Evolutionary conservation across 2,329 filamentous ascomycete species (phyloP).

Genomic region (Alternaria arborescens): DNA sequence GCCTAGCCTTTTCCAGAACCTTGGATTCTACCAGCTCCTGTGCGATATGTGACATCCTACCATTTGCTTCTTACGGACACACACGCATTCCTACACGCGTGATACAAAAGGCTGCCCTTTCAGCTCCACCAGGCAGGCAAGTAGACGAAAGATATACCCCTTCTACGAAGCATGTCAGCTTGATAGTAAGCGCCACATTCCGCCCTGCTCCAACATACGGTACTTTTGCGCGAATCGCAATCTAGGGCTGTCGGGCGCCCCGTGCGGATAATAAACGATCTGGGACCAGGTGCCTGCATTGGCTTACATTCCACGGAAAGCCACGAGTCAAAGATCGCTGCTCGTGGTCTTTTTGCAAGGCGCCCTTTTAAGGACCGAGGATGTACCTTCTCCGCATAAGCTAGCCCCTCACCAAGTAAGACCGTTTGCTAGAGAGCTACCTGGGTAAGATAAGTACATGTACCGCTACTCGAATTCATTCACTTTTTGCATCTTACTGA

Average conservation of each 20-base stretch:
- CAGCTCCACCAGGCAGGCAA: background rate
- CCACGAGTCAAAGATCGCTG: background rate
- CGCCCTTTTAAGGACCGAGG: slow-evolving; percentile 16
- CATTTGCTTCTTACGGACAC: slow-evolving; percentile 9
- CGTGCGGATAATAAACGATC: background rate
- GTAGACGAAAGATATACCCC: background rate
- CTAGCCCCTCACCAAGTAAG: background rate
- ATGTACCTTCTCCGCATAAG: slow-evolving; percentile 11
- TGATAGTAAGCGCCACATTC: background rate
- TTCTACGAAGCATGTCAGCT: background rate
- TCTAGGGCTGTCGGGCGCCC: background rate
- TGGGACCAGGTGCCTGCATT: background rate
- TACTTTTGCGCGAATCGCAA: background rate
- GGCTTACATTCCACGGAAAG: background rate
- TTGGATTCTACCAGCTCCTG: background rate
- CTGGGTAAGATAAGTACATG: background rate
- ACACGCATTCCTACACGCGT: background rate
- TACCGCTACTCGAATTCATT: background rate
- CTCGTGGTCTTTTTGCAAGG: background rate
- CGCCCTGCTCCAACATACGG: background rate
- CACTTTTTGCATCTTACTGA: background rate
- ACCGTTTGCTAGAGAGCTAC: background rate
- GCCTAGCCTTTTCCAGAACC: background rate
- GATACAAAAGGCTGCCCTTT: background rate
- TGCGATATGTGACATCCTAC: background rate